Conservation (phyloP, 2,329 filamentous ascomycete species). For the Claviceps pazoutovae region DNA sequence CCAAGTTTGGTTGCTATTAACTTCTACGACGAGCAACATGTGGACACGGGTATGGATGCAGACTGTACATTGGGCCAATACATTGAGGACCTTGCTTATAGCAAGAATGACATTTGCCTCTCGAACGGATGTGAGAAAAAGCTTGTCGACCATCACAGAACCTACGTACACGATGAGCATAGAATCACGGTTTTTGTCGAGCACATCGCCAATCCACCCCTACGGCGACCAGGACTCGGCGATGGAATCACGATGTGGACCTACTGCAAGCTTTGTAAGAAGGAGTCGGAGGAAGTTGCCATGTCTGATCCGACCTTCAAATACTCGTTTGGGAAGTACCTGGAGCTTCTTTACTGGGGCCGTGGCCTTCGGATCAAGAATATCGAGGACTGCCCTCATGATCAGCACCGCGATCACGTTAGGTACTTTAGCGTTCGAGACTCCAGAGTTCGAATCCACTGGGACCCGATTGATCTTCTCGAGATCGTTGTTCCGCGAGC, state of each 20-base stretch:
- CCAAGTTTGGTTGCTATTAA: conserved; percentile 81
- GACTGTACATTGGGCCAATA: conserved; percentile 93
- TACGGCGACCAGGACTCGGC: conserved; percentile 27
- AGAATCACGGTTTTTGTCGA: conserved; percentile 87
- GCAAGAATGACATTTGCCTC: conserved; percentile 63
- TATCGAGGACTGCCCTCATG: conserved; percentile 65
- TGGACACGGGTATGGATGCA: conserved; percentile 54
- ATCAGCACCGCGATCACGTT: conserved; percentile 83
- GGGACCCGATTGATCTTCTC: conserved; percentile 80
- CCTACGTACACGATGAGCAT: conserved; percentile 92
- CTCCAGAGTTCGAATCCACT: conserved; percentile 76
- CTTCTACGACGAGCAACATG: conserved; percentile 89
- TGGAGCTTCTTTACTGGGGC: conserved; percentile 97
- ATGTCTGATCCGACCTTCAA: conserved; percentile 96
- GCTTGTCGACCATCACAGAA: conserved; percentile 86
- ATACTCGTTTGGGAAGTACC: conserved; percentile 95
- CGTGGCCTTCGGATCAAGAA: conserved; percentile 62
- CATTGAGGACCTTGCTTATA: conserved; percentile 74
- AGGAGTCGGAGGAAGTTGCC: conserved; percentile 73
- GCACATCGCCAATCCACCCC: conserved; percentile 29
- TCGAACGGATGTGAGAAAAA: conserved; percentile 75
- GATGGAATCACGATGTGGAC: conserved; percentile 92
- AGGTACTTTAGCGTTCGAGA: conserved; percentile 86
- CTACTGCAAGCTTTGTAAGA: conserved; percentile 80
- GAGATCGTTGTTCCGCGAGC: conserved; percentile 88